Evolutionary conservation across 805 yeast genomes (phyloP).

Genomic region (Yamadazyma akitaensis): DNA sequence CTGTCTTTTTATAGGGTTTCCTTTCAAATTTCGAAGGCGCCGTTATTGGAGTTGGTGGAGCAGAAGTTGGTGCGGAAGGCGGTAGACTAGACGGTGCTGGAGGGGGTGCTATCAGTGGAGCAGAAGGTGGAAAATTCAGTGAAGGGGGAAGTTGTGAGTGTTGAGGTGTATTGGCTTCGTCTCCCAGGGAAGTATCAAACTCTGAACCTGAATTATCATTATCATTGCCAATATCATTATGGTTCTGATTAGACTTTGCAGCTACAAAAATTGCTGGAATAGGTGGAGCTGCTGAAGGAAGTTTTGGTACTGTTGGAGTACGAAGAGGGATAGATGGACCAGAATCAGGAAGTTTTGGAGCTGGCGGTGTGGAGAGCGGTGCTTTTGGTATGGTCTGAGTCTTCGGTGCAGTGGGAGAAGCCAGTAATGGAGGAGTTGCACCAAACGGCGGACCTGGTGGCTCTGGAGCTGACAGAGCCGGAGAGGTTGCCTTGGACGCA

Average conservation of each 20-base stretch:
- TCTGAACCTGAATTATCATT: conserved; percentile 4
- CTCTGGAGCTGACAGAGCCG: conserved; percentile 12
- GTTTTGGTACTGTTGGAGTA: conserved; percentile 14
- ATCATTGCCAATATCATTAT: not conserved
- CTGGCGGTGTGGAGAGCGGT: conserved; percentile 9
- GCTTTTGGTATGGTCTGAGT: not conserved
- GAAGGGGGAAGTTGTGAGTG: conserved; percentile 46
- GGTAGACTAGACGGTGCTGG: conserved; percentile 23
- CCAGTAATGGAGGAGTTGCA: conserved; percentile 22
- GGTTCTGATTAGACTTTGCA: conserved; percentile 9
- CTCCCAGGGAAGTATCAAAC: conserved; percentile 9
- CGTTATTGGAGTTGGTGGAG: conserved; percentile 16
- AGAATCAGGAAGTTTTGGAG: conserved; percentile 9
- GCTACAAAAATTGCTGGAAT: conserved; percentile 20
- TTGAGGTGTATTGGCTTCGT: conserved; percentile 17
- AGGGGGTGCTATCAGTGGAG: conserved; percentile 23
- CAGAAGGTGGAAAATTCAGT: conserved; percentile 1
- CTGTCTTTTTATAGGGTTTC: conserved; percentile 22
- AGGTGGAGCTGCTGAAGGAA: conserved; percentile 22
- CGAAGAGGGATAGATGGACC: conserved; percentile 15
- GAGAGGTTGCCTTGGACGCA: conserved; percentile 15
- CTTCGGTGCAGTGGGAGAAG: conserved; percentile 12
- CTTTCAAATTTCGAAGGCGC: conserved; percentile 16
- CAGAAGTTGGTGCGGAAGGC: conserved; percentile 18
- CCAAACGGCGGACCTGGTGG: conserved; percentile 14